Conservation (phyloP, 805 yeast genomes). For the Metschnikowia vanudenii region DNA sequence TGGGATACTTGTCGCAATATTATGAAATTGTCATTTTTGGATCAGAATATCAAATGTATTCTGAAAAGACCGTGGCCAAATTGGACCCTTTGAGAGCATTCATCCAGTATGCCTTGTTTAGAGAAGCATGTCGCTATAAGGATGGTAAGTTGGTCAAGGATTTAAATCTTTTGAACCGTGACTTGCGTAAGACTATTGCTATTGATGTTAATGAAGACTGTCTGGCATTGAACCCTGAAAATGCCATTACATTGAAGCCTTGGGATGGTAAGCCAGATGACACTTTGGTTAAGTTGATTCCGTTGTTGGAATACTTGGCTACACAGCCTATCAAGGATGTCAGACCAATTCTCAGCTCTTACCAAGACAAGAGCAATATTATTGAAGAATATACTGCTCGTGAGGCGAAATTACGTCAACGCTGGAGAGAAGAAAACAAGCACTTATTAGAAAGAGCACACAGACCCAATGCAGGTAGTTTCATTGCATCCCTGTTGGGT, state of each 20-base stretch:
- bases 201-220: slow-evolving; percentile 76
- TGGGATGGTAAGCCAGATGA: slow-evolving; percentile 91
- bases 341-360: slow-evolving; percentile 80
- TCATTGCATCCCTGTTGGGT: slow-evolving; percentile 65
- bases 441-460: slow-evolving; percentile 30
- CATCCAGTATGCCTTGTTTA: slow-evolving; percentile 79
- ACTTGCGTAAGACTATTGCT: slow-evolving; percentile 72
- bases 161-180: slow-evolving; percentile 86
- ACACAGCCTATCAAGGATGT: slow-evolving; percentile 85
- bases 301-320: slow-evolving; percentile 91
- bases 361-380: slow-evolving; percentile 60
- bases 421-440: slow-evolving; percentile 58
- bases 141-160: slow-evolving; percentile 92
- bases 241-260: slow-evolving; percentile 78
- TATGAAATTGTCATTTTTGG: slow-evolving; percentile 93
- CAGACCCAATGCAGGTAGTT: slow-evolving; percentile 46
- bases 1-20: slow-evolving; percentile 91
- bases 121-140: slow-evolving; percentile 87
- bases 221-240: slow-evolving; percentile 84
- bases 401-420: slow-evolving; percentile 70
- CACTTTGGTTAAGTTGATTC: slow-evolving; percentile 73
- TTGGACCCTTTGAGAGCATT: slow-evolving; percentile 92
- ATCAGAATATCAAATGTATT: slow-evolving; percentile 78
- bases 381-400: slow-evolving; percentile 79
- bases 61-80: slow-evolving; percentile 80